These are phyloP conservation scores for Hymenoscyphus fructigenus DNA, from an alignment of 2,329 filamentous ascomycete species.

Conservation along the genomic window DNA sequence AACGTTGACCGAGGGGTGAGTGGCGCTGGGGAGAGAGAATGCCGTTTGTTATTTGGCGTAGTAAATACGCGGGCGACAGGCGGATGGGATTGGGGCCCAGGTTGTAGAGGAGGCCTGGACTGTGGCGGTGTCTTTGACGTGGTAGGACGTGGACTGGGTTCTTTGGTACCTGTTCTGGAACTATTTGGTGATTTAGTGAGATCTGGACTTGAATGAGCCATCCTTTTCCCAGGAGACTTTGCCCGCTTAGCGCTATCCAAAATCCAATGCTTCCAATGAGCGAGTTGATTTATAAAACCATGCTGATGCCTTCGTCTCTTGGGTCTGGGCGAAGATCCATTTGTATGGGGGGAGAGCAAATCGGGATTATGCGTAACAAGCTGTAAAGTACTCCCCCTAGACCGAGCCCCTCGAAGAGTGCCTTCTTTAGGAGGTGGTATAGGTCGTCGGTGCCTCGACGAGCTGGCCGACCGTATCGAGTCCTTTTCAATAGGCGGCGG, in stretches of 20 bases:
- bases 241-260: conserved; percentile 65
- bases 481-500: conserved; percentile 79
- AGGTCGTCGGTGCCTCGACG: conserved; percentile 72
- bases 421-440: conserved; percentile 85
- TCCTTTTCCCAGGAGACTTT: conserved; percentile 50
- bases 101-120: conserved; percentile 37
- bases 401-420: conserved; percentile 64
- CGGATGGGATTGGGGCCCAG: conserved; percentile 35
- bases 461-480: conserved; percentile 71
- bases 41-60: conserved; percentile 60
- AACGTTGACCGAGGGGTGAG: conserved; percentile 86
- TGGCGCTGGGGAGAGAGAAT: conserved; percentile 82
- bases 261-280: conserved; percentile 71
- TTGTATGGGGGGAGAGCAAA: conserved; percentile 51
- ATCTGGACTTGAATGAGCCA: conserved; percentile 54
- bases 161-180: conserved; percentile 47
- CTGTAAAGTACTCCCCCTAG: conserved; percentile 82
- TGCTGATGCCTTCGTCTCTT: conserved; percentile 57
- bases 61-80: conserved; percentile 40
- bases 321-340: conserved; percentile 27
- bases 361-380: conserved; percentile 70
- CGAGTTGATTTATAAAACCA: conserved; percentile 65
- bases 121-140: conserved; percentile 47
- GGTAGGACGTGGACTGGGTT: conserved; percentile 58
- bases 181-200: conserved; percentile 47